phyloP scores from a whole-genome alignment of 148 eudicot species.

The Cornus florida region DNA sequence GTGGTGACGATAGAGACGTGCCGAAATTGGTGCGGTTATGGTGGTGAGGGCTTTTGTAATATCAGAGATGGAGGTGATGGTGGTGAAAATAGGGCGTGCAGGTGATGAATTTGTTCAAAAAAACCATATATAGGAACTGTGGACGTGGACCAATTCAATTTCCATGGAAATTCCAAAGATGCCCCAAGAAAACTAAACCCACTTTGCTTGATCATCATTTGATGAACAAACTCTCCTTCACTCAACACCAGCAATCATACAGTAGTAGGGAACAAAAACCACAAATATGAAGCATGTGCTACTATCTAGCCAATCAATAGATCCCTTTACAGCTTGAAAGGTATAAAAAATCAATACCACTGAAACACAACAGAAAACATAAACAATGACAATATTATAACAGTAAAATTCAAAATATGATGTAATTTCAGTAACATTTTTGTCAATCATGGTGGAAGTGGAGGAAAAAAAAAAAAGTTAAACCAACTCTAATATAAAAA shows the following conservation, averaged over 20 bases:
- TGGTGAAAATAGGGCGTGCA: not conserved
- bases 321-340: not conserved
- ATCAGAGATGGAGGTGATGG: not conserved
- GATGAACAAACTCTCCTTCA: not conserved
- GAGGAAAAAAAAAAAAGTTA: not conserved
- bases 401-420: not conserved
- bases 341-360: not conserved
- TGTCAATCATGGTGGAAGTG: not conserved
- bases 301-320: not conserved
- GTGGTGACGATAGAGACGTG: too few relatives aligned
- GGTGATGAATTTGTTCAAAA: not conserved
- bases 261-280: not conserved
- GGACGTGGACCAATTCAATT: not conserved
- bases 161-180: not conserved
- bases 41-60: too few relatives aligned
- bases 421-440: not conserved
- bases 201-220: not conserved
- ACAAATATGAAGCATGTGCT: not conserved
- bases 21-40: too few relatives aligned
- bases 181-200: not conserved
- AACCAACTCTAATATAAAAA: not conserved
- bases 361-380: not conserved
- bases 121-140: not conserved
- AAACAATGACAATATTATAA: not conserved
- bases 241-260: not conserved